phyloP scores from a whole-genome alignment of 192 early-diverging fungal species.

The Backusella sp. region DNA sequence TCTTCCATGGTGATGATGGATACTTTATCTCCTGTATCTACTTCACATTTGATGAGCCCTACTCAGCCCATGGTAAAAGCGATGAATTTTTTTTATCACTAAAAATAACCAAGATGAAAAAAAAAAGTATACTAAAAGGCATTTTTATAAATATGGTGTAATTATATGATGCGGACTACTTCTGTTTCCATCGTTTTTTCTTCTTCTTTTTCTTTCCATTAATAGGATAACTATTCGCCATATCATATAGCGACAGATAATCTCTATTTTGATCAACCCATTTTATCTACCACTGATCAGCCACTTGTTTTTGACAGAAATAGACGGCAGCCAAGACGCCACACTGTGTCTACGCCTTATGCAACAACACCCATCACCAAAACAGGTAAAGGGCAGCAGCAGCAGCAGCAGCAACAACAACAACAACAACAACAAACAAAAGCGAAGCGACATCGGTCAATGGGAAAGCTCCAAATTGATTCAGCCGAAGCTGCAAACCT shows the following conservation, averaged over 20 bases:
- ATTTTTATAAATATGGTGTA: not conserved
- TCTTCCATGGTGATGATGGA: slow-evolving; percentile 13
- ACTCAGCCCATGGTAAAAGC: slow-evolving; percentile 13
- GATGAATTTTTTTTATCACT: not conserved
- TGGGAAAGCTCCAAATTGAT: slow-evolving; percentile 12
- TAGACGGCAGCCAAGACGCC: slow-evolving; percentile 17
- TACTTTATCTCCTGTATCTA: not conserved
- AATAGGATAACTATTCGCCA: not conserved
- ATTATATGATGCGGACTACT: not conserved
- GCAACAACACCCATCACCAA: not conserved
- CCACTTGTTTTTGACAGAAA: not conserved
- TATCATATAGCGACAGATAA: not conserved
- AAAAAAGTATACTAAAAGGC: too few relatives aligned
- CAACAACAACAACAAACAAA: not conserved
- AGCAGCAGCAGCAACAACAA: not conserved
- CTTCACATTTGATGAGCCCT: slow-evolving; percentile 9
- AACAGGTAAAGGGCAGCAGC: not conserved
- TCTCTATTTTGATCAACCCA: not conserved
- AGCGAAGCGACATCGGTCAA: slow-evolving; percentile 14
- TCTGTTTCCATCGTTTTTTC: not conserved
- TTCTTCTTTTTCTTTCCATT: not conserved
- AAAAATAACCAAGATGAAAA: not conserved
- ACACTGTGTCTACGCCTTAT: slow-evolving; percentile 30
- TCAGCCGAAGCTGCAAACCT: slow-evolving; percentile 4
- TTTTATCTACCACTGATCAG: not conserved